These are phyloP conservation scores for Colletotrichum horii DNA, from an alignment of 2,329 filamentous ascomycete species.

Conservation along the genomic window DNA sequence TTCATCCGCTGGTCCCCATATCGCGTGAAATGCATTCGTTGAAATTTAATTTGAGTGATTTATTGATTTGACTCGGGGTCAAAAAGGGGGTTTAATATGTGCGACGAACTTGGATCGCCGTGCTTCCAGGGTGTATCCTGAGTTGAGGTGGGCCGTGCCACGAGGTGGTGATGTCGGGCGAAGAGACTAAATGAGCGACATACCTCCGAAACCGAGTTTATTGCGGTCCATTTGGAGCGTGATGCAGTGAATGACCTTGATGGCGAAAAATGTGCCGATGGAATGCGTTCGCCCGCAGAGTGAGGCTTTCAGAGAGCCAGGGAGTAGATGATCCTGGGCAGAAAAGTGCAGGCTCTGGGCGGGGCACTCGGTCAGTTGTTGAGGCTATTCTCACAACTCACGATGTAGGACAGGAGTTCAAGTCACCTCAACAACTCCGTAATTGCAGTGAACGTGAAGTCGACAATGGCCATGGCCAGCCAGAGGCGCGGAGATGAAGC, in stretches of 20 bases:
- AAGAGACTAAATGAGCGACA: background rate
- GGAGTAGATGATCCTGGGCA: background rate
- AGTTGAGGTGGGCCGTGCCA: background rate
- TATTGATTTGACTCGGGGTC: background rate
- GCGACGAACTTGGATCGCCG: background rate
- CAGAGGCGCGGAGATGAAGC: background rate
- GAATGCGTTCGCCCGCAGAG: background rate
- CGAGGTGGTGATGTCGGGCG: background rate
- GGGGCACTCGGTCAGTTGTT: background rate
- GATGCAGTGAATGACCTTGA: background rate
- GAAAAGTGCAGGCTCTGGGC: background rate
- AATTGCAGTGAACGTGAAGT: background rate
- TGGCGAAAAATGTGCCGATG: background rate
- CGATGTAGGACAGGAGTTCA: background rate
- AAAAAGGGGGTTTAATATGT: background rate
- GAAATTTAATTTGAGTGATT: background rate
- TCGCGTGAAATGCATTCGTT: background rate
- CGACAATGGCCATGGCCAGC: rapidly evolving
- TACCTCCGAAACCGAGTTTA: background rate
- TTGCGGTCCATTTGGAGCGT: background rate
- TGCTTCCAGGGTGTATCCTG: background rate
- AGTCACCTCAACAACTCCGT: background rate
- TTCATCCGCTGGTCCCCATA: background rate
- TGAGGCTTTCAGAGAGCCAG: background rate
- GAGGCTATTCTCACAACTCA: background rate